A percentile compares a stretch with the other conserved stretches of the same genome.
These are phyloP conservation scores for Paramecium sexaurelia DNA, from an alignment of 73 alveolate species.

Conservation along the genomic window DNA sequence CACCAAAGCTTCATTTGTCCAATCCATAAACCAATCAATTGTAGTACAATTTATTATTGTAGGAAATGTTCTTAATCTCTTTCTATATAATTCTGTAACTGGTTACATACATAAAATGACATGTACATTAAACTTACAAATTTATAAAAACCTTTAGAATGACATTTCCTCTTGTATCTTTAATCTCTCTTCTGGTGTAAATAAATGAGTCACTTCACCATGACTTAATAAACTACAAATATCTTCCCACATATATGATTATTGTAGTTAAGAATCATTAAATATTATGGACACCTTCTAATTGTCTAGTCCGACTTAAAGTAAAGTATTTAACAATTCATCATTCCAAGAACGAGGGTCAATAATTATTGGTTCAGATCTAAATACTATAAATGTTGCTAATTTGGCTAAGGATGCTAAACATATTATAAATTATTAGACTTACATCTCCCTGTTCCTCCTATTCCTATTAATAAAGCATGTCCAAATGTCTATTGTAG, in stretches of 20 bases:
- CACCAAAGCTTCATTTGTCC: slow-evolving; percentile 77
- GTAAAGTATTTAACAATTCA: not conserved
- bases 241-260: slow-evolving; percentile 59
- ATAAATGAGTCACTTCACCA: slow-evolving; percentile 69
- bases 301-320: not conserved
- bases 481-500: slow-evolving; percentile 83
- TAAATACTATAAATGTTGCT: slow-evolving; percentile 75
- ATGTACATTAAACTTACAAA: slow-evolving; percentile 64
- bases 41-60: slow-evolving; percentile 77
- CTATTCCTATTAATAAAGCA: slow-evolving; percentile 84
- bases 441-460: slow-evolving; percentile 80
- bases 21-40: slow-evolving; percentile 75
- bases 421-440: slow-evolving; percentile 4
- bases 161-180: slow-evolving; percentile 66
- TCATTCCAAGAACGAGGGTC: slow-evolving; percentile 34
- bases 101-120: slow-evolving; percentile 76
- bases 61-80: slow-evolving; percentile 73
- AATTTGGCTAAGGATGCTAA: slow-evolving; percentile 69
- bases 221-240: slow-evolving; percentile 61
- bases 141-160: slow-evolving; percentile 57
- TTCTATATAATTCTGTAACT: slow-evolving; percentile 71
- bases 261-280: not conserved
- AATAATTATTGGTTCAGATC: not conserved
- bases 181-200: slow-evolving; percentile 71
- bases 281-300: not conserved